These are phyloP conservation scores for Lathyrus aphaca DNA, from an alignment of 306 rosid genomes.

Conservation along the genomic window DNA sequence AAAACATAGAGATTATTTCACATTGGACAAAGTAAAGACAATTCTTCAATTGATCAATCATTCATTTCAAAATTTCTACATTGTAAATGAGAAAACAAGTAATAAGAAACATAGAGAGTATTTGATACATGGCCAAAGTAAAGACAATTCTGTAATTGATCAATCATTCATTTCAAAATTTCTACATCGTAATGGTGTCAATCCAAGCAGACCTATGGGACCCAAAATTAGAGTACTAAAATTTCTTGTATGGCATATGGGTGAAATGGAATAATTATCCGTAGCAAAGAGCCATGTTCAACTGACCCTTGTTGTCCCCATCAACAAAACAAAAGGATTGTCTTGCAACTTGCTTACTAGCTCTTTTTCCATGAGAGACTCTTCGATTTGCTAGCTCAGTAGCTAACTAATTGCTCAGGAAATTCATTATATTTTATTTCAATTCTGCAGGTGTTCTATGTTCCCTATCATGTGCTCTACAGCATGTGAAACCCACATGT, in stretches of 20 bases:
- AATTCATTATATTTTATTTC: conserved; percentile 27
- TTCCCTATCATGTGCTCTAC: conserved; percentile 63
- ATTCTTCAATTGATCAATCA: conserved; percentile 59
- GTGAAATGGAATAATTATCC: conserved; percentile 45
- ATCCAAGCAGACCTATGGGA: conserved; percentile 50
- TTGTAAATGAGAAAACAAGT: neutral
- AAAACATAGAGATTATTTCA: too few species aligned
- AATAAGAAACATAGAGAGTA: neutral
- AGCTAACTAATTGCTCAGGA: conserved; percentile 3
- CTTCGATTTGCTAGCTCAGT: neutral
- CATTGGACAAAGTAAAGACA: conserved; percentile 44
- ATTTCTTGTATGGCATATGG: conserved; percentile 49
- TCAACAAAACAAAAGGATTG: conserved; percentile 45
- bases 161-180: conserved; percentile 56
- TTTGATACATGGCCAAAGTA: conserved; percentile 37
- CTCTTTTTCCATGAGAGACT: conserved; percentile 30
- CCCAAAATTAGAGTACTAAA: conserved; percentile 49
- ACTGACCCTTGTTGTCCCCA: conserved; percentile 71
- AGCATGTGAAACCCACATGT: conserved; percentile 78
- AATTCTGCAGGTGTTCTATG: conserved; percentile 66
- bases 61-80: conserved; percentile 46
- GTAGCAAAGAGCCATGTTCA: conserved; percentile 60
- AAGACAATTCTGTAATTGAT: conserved; percentile 63
- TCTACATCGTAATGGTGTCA: conserved; percentile 41
- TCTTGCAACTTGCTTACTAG: conserved; percentile 39